phyloP scores from a whole-genome alignment of 306 rosid genomes.

The Psophocarpus tetragonolobus region DNA sequence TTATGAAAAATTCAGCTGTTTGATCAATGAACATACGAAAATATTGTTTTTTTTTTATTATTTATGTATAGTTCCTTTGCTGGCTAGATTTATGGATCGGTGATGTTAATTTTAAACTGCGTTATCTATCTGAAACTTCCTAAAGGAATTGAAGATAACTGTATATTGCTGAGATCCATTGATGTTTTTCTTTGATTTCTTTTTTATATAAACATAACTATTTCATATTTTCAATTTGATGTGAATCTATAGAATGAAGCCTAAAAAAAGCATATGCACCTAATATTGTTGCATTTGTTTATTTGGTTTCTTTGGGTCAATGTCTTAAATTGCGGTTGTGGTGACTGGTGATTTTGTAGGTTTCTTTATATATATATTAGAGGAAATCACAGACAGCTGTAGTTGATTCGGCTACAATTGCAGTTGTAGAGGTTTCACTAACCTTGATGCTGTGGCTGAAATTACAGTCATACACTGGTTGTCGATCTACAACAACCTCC shows the following conservation, averaged over 20 bases:
- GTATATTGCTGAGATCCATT: constrained; percentile 37
- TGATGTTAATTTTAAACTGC: constrained; percentile 58
- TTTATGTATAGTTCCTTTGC: not conserved
- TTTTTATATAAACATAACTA: not conserved
- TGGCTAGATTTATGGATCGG: constrained; percentile 36
- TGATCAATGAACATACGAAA: too few relatives aligned
- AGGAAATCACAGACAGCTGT: not conserved
- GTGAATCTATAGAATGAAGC: not conserved
- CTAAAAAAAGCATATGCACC: not conserved
- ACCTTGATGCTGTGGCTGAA: not conserved
- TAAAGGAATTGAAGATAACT: constrained; percentile 41
- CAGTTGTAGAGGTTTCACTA: too few relatives aligned
- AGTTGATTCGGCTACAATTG: not conserved
- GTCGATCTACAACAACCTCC: too few relatives aligned
- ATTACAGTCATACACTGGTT: not conserved
- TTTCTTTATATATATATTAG: too few relatives aligned
- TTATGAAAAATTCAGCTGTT: not conserved
- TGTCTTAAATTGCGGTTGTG: not conserved
- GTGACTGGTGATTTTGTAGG: not conserved
- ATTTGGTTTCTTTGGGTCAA: not conserved
- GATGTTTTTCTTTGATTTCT: not conserved
- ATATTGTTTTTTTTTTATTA: not conserved
- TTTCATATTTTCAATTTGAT: not conserved
- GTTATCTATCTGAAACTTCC: constrained; percentile 59
- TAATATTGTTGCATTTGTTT: not conserved